Evolutionary conservation across 352 stramenopile species (phyloP).

Genomic region (Phytopythium kandeliae): DNA sequence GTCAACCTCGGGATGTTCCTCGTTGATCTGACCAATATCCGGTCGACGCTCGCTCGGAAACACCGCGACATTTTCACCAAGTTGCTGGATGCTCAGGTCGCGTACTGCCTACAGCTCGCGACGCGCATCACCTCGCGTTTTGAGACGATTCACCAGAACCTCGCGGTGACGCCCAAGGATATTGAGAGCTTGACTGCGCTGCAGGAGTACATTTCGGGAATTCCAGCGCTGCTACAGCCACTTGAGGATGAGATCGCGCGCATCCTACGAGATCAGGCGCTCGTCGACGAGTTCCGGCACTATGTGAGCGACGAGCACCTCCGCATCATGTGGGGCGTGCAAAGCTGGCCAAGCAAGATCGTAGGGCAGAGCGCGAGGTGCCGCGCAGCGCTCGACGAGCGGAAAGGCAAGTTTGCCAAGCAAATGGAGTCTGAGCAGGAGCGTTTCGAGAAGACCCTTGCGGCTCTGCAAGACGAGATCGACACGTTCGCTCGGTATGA

Average conservation of each 20-base stretch:
- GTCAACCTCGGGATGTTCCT: slow-evolving; percentile 77
- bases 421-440: slow-evolving; percentile 94
- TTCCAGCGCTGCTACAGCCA: slow-evolving; percentile 66
- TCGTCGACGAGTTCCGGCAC: slow-evolving; percentile 82
- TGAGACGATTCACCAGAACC: slow-evolving; percentile 78
- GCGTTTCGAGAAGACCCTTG: slow-evolving; percentile 86
- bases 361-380: slow-evolving; percentile 70
- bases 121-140: slow-evolving; percentile 76
- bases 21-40: slow-evolving; percentile 78
- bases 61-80: slow-evolving; percentile 71
- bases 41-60: slow-evolving; percentile 66
- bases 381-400: slow-evolving; percentile 71
- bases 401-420: slow-evolving; percentile 86
- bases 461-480: slow-evolving; percentile 81
- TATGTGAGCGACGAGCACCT: slow-evolving; percentile 86
- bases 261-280: slow-evolving; percentile 71
- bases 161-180: slow-evolving; percentile 81
- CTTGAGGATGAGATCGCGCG: slow-evolving; percentile 76
- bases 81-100: slow-evolving; percentile 62
- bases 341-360: slow-evolving; percentile 89
- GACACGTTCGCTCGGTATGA: slow-evolving; percentile 86
- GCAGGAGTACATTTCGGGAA: slow-evolving; percentile 79
- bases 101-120: slow-evolving; percentile 61
- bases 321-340: slow-evolving; percentile 84
- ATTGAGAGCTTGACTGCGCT: slow-evolving; percentile 89